Conservation (phyloP, 176 grass and related monocot genomes). For the Guadua angustifolia region DNA sequence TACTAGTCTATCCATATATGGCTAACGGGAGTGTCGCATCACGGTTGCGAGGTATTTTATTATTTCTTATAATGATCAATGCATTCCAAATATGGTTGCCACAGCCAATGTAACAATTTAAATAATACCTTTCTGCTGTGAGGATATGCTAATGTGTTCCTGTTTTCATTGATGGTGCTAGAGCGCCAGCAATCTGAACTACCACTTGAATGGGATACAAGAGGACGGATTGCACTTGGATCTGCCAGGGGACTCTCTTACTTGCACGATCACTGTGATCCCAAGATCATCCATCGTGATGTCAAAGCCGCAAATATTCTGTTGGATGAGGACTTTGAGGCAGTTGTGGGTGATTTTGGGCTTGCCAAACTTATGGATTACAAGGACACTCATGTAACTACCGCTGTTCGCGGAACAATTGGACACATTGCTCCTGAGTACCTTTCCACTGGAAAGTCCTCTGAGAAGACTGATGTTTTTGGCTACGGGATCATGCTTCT, state of each 20-base stretch:
- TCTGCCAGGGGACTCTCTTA: slow-evolving; percentile 72
- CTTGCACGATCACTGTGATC: slow-evolving; percentile 68
- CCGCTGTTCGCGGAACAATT: slow-evolving; percentile 62
- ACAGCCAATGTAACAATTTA: slow-evolving; percentile 3
- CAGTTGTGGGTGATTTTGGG: slow-evolving; percentile 69
- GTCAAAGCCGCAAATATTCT: slow-evolving; percentile 71
- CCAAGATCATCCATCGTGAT: slow-evolving; percentile 70
- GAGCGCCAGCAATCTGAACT: slow-evolving; percentile 55
- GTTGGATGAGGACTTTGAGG: slow-evolving; percentile 65
- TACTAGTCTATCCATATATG: slow-evolving; percentile 85
- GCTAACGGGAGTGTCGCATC: slow-evolving; percentile 78
- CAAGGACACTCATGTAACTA: slow-evolving; percentile 65
- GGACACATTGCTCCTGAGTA: slow-evolving; percentile 66
- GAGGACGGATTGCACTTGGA: slow-evolving; percentile 58
- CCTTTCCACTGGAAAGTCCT: slow-evolving; percentile 62
- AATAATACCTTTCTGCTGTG: slow-evolving; percentile 30
- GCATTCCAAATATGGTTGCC: slow-evolving; percentile 16
- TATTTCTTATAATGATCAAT: not conserved
- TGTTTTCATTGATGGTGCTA: slow-evolving; percentile 43
- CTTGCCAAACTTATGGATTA: slow-evolving; percentile 71
- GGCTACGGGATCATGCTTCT: slow-evolving; percentile 70
- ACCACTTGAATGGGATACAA: slow-evolving; percentile 57
- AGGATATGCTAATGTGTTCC: slow-evolving; percentile 23
- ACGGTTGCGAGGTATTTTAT: slow-evolving; percentile 68
- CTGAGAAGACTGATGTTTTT: slow-evolving; percentile 74